Evolutionary conservation across 805 yeast genomes (phyloP), one percentile per base, ranked within the genome.

Genomic region (Cephaloascus albidus): DNA sequence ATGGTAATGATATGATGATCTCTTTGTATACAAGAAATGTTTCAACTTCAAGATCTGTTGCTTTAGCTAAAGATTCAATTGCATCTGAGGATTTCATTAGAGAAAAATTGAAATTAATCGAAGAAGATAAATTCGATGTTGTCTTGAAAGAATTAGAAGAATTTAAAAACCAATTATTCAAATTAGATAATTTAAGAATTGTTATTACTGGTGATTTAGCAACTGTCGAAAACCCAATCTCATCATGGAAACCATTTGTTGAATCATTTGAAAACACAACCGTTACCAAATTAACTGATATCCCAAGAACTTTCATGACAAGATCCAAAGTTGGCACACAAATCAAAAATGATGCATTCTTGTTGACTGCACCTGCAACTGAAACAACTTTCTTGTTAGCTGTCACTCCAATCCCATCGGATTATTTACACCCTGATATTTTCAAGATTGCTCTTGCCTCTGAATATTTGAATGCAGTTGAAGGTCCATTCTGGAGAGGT

Each of bases 401-500:
- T 0, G 58, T 78, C 4, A 70, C 95, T 0, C 63, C 62, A 2
- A 75, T 83, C 12, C 86, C 90, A 1, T 62, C 70, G 1, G 56
- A 61, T 39, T 68, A 64, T 44, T 44, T 56, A 32, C 48, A 61
- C 38, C 62, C 59, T 16, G 96, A 89, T 48, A 65, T 79, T 23
- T 78, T 83, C 38, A 81, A 80, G 19, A 68, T 90, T 33, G 72
- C 81, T 0, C 69, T 89, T 20, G 85, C 88, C 4, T 71, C 82
- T 4, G 88, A 84, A 40, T 83, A 79, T 50, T 65, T 93, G 40
- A 84, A 81, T 46, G 83, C 87, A 30, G 87, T 86, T 16, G 98
- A 93, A 57, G 98, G 98, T 3, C 98, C 97, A 28, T 81, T 90
- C 45, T 90, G 97, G 97, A 75, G 86, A 51, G 96, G 94, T 40